These are phyloP conservation scores for Podaxis mareebaensis DNA, from an alignment of 768 basidiomycete species.

Conservation along the genomic window DNA sequence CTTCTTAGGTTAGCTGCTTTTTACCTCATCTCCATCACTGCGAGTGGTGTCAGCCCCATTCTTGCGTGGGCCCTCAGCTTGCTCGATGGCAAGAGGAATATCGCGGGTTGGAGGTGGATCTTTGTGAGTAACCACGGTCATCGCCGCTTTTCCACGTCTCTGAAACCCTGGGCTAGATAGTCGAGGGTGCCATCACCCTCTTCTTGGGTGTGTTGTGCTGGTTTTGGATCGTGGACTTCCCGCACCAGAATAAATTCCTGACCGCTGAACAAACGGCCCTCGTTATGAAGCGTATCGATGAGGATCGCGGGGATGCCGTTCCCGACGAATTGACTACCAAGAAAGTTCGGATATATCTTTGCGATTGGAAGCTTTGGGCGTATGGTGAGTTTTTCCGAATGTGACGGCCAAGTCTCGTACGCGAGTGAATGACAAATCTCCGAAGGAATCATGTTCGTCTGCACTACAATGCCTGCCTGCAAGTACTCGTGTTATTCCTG, in stretches of 20 bases:
- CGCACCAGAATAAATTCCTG: conserved; percentile 47
- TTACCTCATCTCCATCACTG: conserved; percentile 40
- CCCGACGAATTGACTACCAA: conserved; percentile 40
- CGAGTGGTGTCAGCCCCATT: conserved; percentile 43
- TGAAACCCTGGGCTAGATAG: conserved; percentile 31
- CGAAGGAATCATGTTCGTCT: conserved; percentile 45
- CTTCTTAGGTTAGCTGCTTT: conserved; percentile 36
- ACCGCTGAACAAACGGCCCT: conserved; percentile 42
- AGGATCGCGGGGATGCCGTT: conserved; percentile 50
- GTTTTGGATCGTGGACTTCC: conserved; percentile 47
- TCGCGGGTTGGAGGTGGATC: conserved; percentile 53
- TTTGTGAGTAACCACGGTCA: conserved; percentile 34
- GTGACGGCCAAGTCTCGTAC: conserved; percentile 3
- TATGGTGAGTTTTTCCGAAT: conserved; percentile 33
- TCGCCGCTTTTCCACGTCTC: neutral
- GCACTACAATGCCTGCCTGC: conserved; percentile 45
- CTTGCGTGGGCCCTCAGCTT: conserved; percentile 43
- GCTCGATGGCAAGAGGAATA: conserved; percentile 38
- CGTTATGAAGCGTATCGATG: conserved; percentile 46
- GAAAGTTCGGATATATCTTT: conserved; percentile 39
- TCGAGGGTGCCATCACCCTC: conserved; percentile 46
- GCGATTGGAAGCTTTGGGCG: conserved; percentile 49
- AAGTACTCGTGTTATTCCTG: conserved; percentile 13
- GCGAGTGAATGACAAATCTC: neutral
- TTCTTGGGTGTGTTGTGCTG: conserved; percentile 41